These are phyloP conservation scores for Dioscorea dumetorum DNA, from an alignment of 106 monocot species.

Conservation along the genomic window DNA sequence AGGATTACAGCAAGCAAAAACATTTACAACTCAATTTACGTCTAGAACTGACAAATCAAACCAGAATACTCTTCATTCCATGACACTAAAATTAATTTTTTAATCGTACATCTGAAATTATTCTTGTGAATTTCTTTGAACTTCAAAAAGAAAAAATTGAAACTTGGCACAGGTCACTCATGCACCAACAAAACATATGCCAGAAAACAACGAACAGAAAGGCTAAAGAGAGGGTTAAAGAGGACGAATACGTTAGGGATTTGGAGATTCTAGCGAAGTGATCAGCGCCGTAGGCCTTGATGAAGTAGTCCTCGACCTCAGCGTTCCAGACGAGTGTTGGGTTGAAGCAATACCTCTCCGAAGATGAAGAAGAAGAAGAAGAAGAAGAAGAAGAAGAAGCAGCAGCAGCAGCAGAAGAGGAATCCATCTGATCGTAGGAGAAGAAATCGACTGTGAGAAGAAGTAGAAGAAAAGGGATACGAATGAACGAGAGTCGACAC, in stretches of 20 bases:
- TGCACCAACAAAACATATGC: not conserved
- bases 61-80: too few relatives aligned
- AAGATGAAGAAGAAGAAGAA: constrained; percentile 13
- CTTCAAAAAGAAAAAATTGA: not conserved
- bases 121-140: not conserved
- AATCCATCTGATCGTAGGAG: constrained; percentile 36
- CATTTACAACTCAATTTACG: too few relatives aligned
- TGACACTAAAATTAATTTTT: not conserved
- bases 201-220: not conserved
- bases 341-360: constrained; percentile 54
- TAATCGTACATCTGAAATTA: not conserved
- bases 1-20: not conserved
- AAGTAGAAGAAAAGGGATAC: not conserved
- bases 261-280: constrained; percentile 78
- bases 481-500: not conserved
- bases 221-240: not conserved
- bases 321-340: constrained; percentile 74
- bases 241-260: constrained; percentile 58
- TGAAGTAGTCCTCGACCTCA: constrained; percentile 83
- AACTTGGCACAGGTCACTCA: not conserved
- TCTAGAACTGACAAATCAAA: too few relatives aligned
- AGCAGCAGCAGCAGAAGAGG: too few relatives aligned
- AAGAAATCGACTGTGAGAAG: not conserved
- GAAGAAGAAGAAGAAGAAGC: constrained; percentile 12
- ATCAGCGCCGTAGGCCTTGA: constrained; percentile 74